Conservation (phyloP, 1,284 basidiomycete species). For the Bjerkandera adusta region DNA sequence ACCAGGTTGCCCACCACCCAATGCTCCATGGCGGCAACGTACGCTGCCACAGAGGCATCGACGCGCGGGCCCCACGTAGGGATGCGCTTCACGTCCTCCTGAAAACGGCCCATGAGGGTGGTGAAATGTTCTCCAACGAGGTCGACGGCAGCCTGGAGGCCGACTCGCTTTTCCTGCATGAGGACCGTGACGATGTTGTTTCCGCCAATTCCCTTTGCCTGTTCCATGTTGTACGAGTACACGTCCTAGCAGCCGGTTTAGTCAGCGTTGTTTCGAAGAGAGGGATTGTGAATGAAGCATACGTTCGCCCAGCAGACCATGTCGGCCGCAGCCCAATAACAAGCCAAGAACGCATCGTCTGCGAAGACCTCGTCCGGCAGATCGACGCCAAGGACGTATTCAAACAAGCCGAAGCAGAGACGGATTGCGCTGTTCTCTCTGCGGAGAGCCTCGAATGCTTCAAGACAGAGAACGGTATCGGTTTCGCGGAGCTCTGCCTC, state of each 20-base stretch:
- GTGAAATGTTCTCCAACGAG: constrained; percentile 33
- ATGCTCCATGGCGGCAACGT: constrained; percentile 33
- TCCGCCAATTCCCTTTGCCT: constrained; percentile 33
- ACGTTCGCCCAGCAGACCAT: constrained; percentile 45
- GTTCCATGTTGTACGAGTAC: constrained; percentile 43
- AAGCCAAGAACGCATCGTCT: constrained; percentile 31
- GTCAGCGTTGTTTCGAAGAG: background rate
- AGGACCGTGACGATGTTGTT: constrained; percentile 42
- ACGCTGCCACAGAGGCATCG: constrained; percentile 32
- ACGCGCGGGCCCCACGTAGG: constrained; percentile 31
- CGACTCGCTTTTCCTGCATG: constrained; percentile 33
- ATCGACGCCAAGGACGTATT: constrained; percentile 37
- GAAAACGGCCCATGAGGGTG: constrained; percentile 30
- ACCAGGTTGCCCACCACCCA: constrained; percentile 37
- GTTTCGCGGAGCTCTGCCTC: constrained; percentile 36
- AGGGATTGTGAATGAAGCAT: constrained; percentile 20
- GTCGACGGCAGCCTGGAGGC: constrained; percentile 36
- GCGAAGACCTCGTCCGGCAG: constrained; percentile 38
- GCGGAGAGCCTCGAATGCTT: constrained; percentile 33
- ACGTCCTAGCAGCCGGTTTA: constrained; percentile 32
- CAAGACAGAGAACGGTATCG: constrained; percentile 31
- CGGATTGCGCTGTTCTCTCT: constrained; percentile 40
- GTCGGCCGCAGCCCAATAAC: constrained; percentile 38
- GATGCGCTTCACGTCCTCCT: constrained; percentile 26
- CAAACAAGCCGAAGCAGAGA: constrained; percentile 39